These are phyloP conservation scores for Sporothrix brunneoviolacea DNA, from an alignment of 2,329 filamentous ascomycete species.

Conservation along the genomic window DNA sequence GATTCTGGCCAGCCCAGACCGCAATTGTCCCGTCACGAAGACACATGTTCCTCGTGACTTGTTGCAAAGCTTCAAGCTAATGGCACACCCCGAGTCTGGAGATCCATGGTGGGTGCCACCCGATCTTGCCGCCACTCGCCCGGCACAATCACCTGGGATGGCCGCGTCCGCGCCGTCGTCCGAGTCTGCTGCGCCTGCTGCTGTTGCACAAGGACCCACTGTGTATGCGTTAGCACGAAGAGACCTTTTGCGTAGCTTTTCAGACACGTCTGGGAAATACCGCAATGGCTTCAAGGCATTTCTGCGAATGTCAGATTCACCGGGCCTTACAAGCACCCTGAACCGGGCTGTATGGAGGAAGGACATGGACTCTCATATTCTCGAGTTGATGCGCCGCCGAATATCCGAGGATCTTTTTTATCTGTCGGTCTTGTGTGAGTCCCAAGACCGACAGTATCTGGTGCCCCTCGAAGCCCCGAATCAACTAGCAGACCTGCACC, in stretches of 20 bases:
- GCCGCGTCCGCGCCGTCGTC: neutral
- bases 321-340: neutral
- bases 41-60: conserved; percentile 39
- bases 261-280: conserved; percentile 12
- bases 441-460: conserved; percentile 32
- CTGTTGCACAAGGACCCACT: neutral
- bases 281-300: conserved; percentile 12
- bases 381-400: conserved; percentile 42
- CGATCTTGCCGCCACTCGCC: conserved; percentile 8
- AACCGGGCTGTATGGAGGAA: conserved; percentile 36
- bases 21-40: conserved; percentile 16
- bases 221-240: conserved; percentile 28
- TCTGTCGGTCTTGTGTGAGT: conserved; percentile 27
- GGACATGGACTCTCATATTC: conserved; percentile 50
- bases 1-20: conserved; percentile 12
- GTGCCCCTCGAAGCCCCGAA: conserved; percentile 28
- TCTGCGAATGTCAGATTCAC: neutral
- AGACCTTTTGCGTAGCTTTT: conserved; percentile 26
- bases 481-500: neutral
- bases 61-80: conserved; percentile 53
- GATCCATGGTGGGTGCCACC: conserved; percentile 50
- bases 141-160: neutral
- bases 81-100: conserved; percentile 46
- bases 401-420: conserved; percentile 41
- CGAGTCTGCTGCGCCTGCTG: too few relatives aligned